A percentile compares a stretch with the other conserved stretches of the same genome.
Conservation (phyloP, 768 basidiomycete genomes). For the Mrakia gelida region DNA sequence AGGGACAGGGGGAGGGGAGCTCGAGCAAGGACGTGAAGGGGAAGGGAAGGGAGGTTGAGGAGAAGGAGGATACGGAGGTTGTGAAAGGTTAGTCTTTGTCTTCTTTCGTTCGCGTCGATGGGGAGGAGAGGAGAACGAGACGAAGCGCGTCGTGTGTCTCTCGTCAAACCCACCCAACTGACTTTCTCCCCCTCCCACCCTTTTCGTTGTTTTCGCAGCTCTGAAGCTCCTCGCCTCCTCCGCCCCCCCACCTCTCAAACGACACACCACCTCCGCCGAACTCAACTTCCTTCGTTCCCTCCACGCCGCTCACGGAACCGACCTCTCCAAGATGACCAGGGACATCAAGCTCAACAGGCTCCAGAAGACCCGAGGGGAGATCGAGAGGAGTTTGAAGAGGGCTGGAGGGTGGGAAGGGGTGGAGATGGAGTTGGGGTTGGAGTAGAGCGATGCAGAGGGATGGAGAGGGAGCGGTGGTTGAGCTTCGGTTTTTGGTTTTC, state of each 20-base stretch:
- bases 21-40: conserved; percentile 22
- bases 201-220: conserved; percentile 43
- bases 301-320: conserved; percentile 63
- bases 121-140: background rate
- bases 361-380: conserved; percentile 78
- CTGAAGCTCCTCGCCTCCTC: conserved; percentile 60
- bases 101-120: background rate
- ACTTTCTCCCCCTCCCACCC: background rate
- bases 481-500: no score
- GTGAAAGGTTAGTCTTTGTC: conserved; percentile 27
- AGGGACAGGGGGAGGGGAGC: conserved; percentile 32
- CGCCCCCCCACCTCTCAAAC: conserved; percentile 50
- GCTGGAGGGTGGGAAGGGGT: conserved; percentile 31
- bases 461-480: no score
- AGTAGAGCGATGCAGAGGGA: background rate
- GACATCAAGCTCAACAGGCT: conserved; percentile 75
- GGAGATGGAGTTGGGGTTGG: conserved; percentile 15
- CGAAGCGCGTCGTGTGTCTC: no score
- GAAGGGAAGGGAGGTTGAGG: conserved; percentile 29
- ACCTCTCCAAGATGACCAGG: conserved; percentile 69
- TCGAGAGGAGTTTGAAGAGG: conserved; percentile 43
- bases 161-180: no score
- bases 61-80: conserved; percentile 34
- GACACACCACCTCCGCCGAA: conserved; percentile 63
- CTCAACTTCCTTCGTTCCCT: conserved; percentile 61